Conservation (phyloP, 164 flowering plant species). For the Buxus sempervirens region DNA sequence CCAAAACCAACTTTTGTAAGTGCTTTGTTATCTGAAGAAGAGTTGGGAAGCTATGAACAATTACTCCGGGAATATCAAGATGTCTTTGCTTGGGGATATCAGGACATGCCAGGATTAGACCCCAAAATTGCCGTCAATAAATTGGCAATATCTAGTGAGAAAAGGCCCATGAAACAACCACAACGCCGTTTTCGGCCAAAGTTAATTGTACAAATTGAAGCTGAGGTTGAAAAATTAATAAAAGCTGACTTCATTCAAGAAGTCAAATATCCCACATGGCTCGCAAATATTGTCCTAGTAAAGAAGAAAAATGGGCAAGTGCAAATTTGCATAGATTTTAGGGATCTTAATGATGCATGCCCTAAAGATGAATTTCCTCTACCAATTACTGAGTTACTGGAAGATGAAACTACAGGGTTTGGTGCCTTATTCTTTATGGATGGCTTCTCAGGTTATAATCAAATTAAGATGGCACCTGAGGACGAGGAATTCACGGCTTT, state of each 20-base stretch:
- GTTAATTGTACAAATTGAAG: no score
- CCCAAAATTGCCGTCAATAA: slow-evolving; percentile 9
- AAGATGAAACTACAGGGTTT: neutral
- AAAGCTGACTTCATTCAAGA: neutral
- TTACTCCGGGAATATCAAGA: slow-evolving; percentile 10
- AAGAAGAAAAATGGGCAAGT: neutral
- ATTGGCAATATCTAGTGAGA: neutral
- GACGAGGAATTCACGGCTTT: neutral
- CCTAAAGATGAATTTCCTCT: no score
- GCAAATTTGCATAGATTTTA: neutral
- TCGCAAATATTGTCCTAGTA: neutral
- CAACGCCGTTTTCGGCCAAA: no score
- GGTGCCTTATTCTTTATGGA: neutral
- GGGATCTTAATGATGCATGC: no score
- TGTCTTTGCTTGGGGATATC: slow-evolving; percentile 18
- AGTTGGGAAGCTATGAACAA: no score
- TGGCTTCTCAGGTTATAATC: neutral
- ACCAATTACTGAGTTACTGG: neutral
- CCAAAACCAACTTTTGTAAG: no score
- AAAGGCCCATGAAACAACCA: no score
- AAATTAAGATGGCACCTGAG: neutral
- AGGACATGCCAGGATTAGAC: slow-evolving; percentile 14
- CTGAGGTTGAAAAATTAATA: no score
- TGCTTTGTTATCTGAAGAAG: no score
- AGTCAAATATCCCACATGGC: neutral